Base-by-base conservation (phyloP, 2,329 filamentous ascomycete genomes). In the Phyllosticta citribraziliensis region DNA sequence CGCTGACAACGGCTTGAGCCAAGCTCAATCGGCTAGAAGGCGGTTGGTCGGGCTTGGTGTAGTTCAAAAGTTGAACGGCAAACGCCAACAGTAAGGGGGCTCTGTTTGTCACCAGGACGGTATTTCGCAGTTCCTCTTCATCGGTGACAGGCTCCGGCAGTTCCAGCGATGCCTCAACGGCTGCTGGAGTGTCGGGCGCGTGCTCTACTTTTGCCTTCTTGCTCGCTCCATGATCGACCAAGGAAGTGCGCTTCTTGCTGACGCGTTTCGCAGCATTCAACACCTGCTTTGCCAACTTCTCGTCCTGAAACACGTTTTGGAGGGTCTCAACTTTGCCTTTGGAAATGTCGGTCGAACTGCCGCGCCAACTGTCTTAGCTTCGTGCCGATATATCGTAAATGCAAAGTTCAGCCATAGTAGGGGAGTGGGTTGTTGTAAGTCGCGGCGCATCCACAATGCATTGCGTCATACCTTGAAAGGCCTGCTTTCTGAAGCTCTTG, bases 11-110 rank as follows among this genome's bases (percentile, higher is more conserved):
- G 0, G 89, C 90, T 72, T 96, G 91, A 0, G 87, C 89, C 20
- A 96, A 77, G 69, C 90, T 95, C 20, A 96, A 76, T 55, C 89
- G 81, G 70, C 89, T 93, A n/a, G 89, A 94, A 2, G 87, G 79
- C 2, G 91, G 91, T 70, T 96, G 91, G 66, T 89, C 86, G 0
- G 91, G 88, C 87, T 92, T 93, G 0, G 89, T 95, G 69, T 88
- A 86, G 54, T 88, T 86, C 55, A 95, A 71, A 56, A 93, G 70
- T 63, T 85, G 83, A 14, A 91, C 82, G 0, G 88, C 85, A 72
- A 95, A 95, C 0, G 90, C 90, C 5, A 96, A 79, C 1, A 96
- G 85, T 1, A 96, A 76, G 1, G 91, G 91, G 2, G 91, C 91
- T 50, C 91, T 81, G 68, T 96, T 95, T 0, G 89, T 94, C 64